Evolutionary conservation across 495 filamentous ascomycete genomes (phyloP).

Genomic region (Tuber umbilicatum): DNA sequence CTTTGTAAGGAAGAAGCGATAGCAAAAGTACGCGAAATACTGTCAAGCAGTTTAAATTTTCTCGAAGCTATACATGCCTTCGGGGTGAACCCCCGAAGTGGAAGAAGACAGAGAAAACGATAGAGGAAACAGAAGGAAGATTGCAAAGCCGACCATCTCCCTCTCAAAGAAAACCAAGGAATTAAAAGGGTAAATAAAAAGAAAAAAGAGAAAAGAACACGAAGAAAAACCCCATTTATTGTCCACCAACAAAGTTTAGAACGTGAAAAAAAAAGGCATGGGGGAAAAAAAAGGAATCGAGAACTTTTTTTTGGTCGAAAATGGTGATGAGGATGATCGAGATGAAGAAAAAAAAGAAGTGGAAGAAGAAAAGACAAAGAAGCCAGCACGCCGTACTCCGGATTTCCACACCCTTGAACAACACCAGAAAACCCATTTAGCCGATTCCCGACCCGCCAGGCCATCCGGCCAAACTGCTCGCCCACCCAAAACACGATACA

Average conservation of each 20-base stretch:
- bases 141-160: constrained; percentile 4
- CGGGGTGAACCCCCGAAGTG: not conserved
- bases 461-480: not conserved
- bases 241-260: not conserved
- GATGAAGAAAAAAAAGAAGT: constrained; percentile 17
- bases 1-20: not conserved
- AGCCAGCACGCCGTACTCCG: constrained; percentile 20
- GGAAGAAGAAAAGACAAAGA: constrained; percentile 24
- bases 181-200: constrained; percentile 4
- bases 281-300: constrained; percentile 14
- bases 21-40: not conserved
- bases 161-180: constrained; percentile 8
- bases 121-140: not conserved
- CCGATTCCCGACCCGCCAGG: constrained; percentile 10
- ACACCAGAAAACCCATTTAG: constrained; percentile 9
- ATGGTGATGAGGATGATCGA: constrained; percentile 25
- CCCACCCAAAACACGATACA: constrained; percentile 3
- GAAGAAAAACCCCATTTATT: constrained; percentile 4
- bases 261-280: not conserved
- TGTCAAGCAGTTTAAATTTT: not conserved
- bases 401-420: constrained; percentile 30
- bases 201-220: constrained; percentile 20
- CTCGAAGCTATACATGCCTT: not conserved
- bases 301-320: constrained; percentile 1
- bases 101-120: not conserved